Conservation (phyloP, 768 basidiomycete species). For the Solioccasus polychromus region DNA sequence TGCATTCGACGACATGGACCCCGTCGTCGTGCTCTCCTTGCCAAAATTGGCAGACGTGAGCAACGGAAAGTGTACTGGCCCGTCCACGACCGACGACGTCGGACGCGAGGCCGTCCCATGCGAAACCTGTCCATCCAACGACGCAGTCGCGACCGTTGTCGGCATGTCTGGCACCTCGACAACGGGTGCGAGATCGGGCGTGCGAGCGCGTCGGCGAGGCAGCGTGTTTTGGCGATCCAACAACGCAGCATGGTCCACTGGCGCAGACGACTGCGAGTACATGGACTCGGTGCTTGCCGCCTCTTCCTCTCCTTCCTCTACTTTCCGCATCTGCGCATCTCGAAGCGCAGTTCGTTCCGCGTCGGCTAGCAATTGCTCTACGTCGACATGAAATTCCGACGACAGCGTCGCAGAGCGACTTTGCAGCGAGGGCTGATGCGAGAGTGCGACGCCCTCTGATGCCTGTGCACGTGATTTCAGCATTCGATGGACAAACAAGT, state of each 20-base stretch:
- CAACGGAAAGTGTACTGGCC: constrained; percentile 10
- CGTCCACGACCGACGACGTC: constrained; percentile 5
- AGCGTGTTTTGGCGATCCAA: constrained; percentile 4
- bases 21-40: constrained; percentile 10
- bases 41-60: constrained; percentile 29
- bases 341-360: constrained; percentile 13
- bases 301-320: constrained; percentile 2
- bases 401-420: constrained; percentile 12
- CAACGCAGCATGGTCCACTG: constrained; percentile 9
- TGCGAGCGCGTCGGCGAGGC: constrained; percentile 4
- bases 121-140: constrained; percentile 8
- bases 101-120: constrained; percentile 10
- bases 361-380: constrained; percentile 14
- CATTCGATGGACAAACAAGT: constrained; percentile 18
- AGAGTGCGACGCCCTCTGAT: constrained; percentile 5
- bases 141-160: constrained; percentile 4
- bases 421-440: constrained; percentile 2
- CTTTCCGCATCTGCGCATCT: constrained; percentile 8
- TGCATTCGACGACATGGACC: constrained; percentile 16
- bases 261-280: constrained; percentile 27
- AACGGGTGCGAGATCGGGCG: constrained; percentile 16
- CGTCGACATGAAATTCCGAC: background rate
- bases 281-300: constrained; percentile 8
- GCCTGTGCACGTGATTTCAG: constrained; percentile 21
- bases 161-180: constrained; percentile 14